Evolutionary conservation across 306 rosid genomes (phyloP).

Genomic region (Vachellia collinsii): DNA sequence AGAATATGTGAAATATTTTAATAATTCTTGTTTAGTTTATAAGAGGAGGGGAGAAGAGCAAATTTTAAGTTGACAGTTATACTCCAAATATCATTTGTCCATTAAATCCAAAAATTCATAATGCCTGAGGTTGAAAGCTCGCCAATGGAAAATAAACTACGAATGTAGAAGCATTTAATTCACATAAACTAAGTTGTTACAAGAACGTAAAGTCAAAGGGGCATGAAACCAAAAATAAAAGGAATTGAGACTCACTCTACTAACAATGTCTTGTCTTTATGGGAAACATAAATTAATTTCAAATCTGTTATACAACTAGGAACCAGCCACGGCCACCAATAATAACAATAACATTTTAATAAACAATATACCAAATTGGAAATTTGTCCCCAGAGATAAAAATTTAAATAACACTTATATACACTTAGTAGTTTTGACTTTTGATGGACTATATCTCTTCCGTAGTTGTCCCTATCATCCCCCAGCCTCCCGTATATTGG

Average conservation of each 20-base stretch:
- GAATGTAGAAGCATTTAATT: constrained; percentile 40
- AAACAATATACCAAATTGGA: constrained; percentile 49
- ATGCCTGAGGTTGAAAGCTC: background rate
- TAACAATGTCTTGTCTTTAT: constrained; percentile 32
- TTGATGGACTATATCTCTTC: too few species aligned
- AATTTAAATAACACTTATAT: too few species aligned
- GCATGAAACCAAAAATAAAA: constrained; percentile 5
- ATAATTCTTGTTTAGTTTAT: too few species aligned
- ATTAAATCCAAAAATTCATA: constrained; percentile 16
- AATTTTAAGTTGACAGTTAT: too few species aligned
- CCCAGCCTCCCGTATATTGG: too few species aligned
- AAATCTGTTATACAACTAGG: constrained; percentile 44
- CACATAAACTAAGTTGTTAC: constrained; percentile 37
- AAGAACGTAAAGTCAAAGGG: constrained; percentile 17
- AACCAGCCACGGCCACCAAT: constrained; percentile 31
- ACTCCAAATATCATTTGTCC: background rate
- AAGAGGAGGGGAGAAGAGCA: too few species aligned
- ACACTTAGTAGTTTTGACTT: too few species aligned
- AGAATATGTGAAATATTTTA: too few species aligned
- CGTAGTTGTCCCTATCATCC: too few species aligned
- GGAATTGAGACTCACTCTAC: constrained; percentile 43
- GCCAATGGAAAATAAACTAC: constrained; percentile 20
- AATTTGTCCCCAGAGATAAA: constrained; percentile 26
- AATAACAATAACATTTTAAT: constrained; percentile 27
- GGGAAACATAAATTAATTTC: constrained; percentile 51